Evolutionary conservation across 768 basidiomycete species (phyloP).

Genomic region (Russula sp.): DNA sequence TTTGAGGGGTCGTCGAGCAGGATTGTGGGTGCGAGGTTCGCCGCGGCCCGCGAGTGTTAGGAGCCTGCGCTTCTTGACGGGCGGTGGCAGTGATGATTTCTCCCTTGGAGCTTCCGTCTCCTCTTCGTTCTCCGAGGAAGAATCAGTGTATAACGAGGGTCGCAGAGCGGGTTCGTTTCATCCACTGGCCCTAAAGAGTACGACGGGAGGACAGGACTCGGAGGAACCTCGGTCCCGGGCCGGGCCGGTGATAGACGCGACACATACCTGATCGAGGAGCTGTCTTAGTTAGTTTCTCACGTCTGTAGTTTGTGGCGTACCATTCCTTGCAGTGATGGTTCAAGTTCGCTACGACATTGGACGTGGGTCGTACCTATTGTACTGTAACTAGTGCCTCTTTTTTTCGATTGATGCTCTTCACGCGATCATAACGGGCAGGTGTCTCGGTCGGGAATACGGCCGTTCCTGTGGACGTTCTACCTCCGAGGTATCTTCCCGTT

Average conservation of each 20-base stretch:
- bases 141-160: constrained; percentile 19
- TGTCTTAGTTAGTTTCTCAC: neutral
- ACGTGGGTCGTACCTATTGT: no score
- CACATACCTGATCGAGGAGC: neutral
- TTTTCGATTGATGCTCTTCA: neutral
- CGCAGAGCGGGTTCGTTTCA: constrained; percentile 16
- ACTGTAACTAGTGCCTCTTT: neutral
- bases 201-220: no score
- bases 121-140: constrained; percentile 1
- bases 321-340: neutral
- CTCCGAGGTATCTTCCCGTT: no score
- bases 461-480: no score
- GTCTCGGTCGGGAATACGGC: no score
- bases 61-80: constrained; percentile 45
- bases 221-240: no score
- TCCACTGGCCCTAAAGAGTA: neutral
- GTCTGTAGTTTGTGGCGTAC: neutral
- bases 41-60: constrained; percentile 53
- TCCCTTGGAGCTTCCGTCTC: neutral
- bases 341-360: no score
- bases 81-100: neutral
- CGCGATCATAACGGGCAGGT: neutral
- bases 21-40: constrained; percentile 39
- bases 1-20: constrained; percentile 69
- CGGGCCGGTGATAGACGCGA: no score